These are phyloP conservation scores for Iris pallida DNA, from an alignment of 116 monocot species.

Conservation along the genomic window DNA sequence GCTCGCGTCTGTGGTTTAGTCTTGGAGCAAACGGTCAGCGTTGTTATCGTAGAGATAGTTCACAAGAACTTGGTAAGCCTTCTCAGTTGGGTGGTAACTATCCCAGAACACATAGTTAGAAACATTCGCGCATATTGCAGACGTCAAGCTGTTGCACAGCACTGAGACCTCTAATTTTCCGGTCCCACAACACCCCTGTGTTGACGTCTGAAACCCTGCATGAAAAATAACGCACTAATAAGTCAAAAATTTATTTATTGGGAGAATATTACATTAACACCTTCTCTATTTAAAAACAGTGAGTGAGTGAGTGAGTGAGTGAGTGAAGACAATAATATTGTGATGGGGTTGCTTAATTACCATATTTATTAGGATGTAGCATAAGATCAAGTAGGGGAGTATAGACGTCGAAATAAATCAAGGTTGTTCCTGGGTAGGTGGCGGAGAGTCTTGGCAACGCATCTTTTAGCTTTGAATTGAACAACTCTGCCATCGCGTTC, in stretches of 20 bases:
- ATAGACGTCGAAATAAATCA: slow-evolving; percentile 31
- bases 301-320: too few relatives aligned
- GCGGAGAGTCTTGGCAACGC: slow-evolving; percentile 3
- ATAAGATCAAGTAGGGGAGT: slow-evolving; percentile 18
- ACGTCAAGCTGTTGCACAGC: slow-evolving; percentile 33
- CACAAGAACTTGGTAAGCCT: slow-evolving; percentile 22
- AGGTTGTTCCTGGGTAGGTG: not conserved
- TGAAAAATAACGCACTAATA: too few relatives aligned
- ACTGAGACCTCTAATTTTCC: slow-evolving; percentile 39
- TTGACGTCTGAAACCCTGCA: slow-evolving; percentile 43
- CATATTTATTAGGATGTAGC: slow-evolving; percentile 8
- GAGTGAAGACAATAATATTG: not conserved
- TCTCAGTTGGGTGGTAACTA: slow-evolving; percentile 56
- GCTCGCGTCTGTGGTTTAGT: too few relatives aligned
- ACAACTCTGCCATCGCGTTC: slow-evolving; percentile 25
- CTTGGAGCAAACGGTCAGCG: too few relatives aligned
- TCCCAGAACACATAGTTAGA: slow-evolving; percentile 49
- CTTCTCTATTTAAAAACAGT: too few relatives aligned
- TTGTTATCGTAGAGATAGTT: too few relatives aligned
- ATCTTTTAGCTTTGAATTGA: slow-evolving; percentile 2
- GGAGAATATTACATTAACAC: too few relatives aligned
- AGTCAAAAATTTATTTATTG: too few relatives aligned
- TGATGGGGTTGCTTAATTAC: too few relatives aligned
- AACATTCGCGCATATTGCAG: slow-evolving; percentile 19
- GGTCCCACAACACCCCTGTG: slow-evolving; percentile 58